Evolutionary conservation across 208 protist species (phyloP).

Genomic region (Phytomonas sp.): DNA sequence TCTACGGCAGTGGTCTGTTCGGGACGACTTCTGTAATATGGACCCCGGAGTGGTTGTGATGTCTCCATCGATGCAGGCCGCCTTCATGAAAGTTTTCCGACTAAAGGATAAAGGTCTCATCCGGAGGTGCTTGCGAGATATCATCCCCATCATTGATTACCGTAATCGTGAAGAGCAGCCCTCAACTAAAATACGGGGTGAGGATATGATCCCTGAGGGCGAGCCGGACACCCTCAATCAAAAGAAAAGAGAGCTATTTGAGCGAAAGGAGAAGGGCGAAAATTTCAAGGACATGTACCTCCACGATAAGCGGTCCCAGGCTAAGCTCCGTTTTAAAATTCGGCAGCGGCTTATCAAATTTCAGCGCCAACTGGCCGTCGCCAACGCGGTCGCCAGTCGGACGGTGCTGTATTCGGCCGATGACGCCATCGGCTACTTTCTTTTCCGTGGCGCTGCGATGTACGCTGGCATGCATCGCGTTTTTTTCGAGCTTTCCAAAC

Average conservation of each 20-base stretch:
- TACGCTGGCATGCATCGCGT: conserved; percentile 85
- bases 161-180: conserved; percentile 68
- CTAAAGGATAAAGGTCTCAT: conserved; percentile 82
- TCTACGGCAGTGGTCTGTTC: conserved; percentile 84
- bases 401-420: conserved; percentile 75
- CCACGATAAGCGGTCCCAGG: conserved; percentile 70
- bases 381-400: conserved; percentile 71
- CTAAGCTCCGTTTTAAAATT: conserved; percentile 80
- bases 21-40: conserved; percentile 85
- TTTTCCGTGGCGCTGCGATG: conserved; percentile 82
- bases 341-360: conserved; percentile 80
- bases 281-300: conserved; percentile 61
- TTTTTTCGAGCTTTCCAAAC: conserved; percentile 82
- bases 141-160: conserved; percentile 86
- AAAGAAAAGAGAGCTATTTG: conserved; percentile 83
- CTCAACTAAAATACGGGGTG: conserved; percentile 29
- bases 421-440: conserved; percentile 84
- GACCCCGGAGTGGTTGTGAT: conserved; percentile 80
- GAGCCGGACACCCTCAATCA: conserved; percentile 85
- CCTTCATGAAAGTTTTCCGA: conserved; percentile 86
- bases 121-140: conserved; percentile 72
- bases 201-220: conserved; percentile 74
- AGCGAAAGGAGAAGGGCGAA: conserved; percentile 65
- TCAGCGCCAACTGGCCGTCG: conserved; percentile 72
- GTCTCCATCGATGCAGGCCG: conserved; percentile 86